Conservation (phyloP, 305 asterid genomes). For the Rubia peregrina region DNA sequence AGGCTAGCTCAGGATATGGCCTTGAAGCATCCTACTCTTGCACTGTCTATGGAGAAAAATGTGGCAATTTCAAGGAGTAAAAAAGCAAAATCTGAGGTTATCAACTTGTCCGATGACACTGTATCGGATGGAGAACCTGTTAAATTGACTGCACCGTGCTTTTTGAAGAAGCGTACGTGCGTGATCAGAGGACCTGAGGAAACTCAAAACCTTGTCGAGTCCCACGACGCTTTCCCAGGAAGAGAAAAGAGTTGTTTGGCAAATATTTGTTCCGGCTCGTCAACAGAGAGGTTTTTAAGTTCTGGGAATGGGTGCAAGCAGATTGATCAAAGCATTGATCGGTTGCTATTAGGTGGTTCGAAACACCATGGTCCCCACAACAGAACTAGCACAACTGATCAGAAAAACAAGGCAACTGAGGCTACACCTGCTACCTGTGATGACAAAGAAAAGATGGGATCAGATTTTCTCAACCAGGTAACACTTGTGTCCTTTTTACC, state of each 20-base stretch:
- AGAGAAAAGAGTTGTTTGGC: conserved; percentile 11
- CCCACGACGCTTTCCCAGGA: conserved; percentile 17
- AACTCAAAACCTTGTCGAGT: conserved; percentile 27
- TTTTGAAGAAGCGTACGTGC: conserved; percentile 52
- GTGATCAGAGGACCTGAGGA: conserved; percentile 42
- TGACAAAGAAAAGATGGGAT: conserved; percentile 57
- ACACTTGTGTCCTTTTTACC: conserved; percentile 4
- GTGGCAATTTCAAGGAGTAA: conserved; percentile 25
- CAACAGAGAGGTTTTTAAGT: background rate
- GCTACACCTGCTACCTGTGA: conserved; percentile 31
- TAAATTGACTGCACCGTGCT: conserved; percentile 34
- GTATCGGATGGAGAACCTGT: conserved; percentile 31
- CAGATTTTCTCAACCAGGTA: conserved; percentile 79
- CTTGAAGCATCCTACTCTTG: conserved; percentile 34
- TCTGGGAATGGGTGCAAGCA: conserved; percentile 26
- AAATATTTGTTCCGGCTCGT: background rate
- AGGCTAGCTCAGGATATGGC: conserved; percentile 31
- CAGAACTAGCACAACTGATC: conserved; percentile 19
- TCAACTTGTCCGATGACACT: conserved; percentile 15
- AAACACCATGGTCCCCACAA: conserved; percentile 15
- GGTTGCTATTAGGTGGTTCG: conserved; percentile 25
- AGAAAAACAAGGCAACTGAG: conserved; percentile 23
- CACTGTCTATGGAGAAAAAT: conserved; percentile 26
- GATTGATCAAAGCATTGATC: conserved; percentile 30
- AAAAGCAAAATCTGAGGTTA: conserved; percentile 13